Conservation (phyloP, 805 yeast species). For the Candida pini region DNA sequence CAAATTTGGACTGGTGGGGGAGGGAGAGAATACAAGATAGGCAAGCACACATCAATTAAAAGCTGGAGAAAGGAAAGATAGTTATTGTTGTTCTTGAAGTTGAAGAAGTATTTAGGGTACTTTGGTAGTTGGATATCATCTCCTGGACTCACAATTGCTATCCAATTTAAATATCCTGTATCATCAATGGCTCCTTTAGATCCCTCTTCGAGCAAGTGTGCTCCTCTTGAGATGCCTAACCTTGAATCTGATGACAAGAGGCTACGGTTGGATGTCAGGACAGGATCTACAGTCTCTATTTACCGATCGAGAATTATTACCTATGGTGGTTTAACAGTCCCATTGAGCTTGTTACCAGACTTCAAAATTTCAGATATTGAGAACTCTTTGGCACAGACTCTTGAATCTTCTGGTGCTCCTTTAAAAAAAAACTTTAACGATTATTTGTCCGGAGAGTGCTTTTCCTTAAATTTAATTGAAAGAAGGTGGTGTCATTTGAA, state of each 20-base stretch:
- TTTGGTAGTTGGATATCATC: too few relatives aligned
- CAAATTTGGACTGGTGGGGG: too few relatives aligned
- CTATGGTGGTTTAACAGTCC: constrained; percentile 64
- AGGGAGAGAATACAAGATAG: too few relatives aligned
- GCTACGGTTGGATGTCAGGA: constrained; percentile 50
- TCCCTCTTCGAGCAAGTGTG: constrained; percentile 60
- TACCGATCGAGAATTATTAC: constrained; percentile 57
- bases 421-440: constrained; percentile 16
- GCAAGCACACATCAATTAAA: too few relatives aligned
- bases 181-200: constrained; percentile 52
- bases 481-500: constrained; percentile 47
- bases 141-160: too few relatives aligned
- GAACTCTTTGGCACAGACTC: constrained; percentile 27
- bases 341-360: constrained; percentile 38
- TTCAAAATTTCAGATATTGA: constrained; percentile 36
- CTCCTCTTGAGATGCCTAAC: constrained; percentile 50
- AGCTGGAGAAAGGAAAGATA: too few relatives aligned
- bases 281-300: constrained; percentile 60
- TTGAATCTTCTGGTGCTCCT: constrained; percentile 2
- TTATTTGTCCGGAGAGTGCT: constrained; percentile 59
- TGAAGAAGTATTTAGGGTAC: too few relatives aligned
- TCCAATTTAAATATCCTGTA: not conserved
- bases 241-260: constrained; percentile 45
- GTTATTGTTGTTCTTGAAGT: too few relatives aligned
- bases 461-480: constrained; percentile 53